These are phyloP conservation scores for Aspergillus neotritici DNA, from an alignment of 2,329 filamentous ascomycete genomes.

Conservation along the genomic window DNA sequence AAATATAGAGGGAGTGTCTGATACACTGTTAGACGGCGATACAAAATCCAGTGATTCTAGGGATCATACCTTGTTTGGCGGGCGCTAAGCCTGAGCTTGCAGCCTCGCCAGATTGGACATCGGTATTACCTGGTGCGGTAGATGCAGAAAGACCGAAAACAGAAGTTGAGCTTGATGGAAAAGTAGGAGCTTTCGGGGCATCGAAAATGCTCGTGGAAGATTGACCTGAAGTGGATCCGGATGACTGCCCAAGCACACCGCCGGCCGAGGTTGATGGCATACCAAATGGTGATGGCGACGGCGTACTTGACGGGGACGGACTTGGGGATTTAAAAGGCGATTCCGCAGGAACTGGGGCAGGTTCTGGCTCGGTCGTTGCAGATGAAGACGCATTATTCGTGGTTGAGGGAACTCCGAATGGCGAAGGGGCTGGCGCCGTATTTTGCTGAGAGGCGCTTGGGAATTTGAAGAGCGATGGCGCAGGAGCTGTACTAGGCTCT, in stretches of 20 bases:
- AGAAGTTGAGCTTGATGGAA: conserved; percentile 1
- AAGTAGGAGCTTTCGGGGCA: conserved; percentile 5
- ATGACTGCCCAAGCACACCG: conserved; percentile 3
- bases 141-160: conserved; percentile 8
- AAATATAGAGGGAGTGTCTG: conserved; percentile 7
- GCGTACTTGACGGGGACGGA: conserved; percentile 3
- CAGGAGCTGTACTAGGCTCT: too few species aligned
- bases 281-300: conserved; percentile 7
- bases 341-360: too few species aligned
- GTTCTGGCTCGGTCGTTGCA: too few species aligned
- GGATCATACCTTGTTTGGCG: conserved; percentile 11
- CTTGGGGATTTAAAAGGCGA: neutral
- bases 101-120: neutral
- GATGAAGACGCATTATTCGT: too few species aligned
- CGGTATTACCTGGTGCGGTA: neutral
- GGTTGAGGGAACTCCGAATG: conserved; percentile 1
- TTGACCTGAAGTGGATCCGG: conserved; percentile 9
- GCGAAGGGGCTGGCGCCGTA: neutral
- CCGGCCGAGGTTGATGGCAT: neutral
- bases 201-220: conserved; percentile 12
- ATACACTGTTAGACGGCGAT: conserved; percentile 3
- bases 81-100: conserved; percentile 5
- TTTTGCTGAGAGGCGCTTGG: neutral
- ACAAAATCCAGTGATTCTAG: neutral
- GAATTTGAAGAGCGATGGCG: conserved; percentile 1